Evolutionary conservation across 208 protist species (phyloP).

Genomic region (Porcisia deanei): DNA sequence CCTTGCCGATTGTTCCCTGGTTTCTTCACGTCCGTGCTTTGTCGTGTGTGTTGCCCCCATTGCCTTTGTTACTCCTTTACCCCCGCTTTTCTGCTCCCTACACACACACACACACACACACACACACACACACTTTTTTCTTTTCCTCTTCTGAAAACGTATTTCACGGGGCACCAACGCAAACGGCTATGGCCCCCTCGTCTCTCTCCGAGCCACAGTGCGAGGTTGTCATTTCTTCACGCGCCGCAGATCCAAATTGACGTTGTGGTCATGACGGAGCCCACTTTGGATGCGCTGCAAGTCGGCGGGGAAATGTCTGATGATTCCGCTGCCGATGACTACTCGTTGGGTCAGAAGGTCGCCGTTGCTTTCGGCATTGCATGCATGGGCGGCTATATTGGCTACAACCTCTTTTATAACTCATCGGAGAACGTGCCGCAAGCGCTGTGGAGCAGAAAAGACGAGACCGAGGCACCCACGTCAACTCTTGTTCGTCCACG

Average conservation of each 20-base stretch:
- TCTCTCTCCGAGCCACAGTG: neutral
- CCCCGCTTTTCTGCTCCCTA: too few relatives aligned
- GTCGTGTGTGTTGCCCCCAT: too few relatives aligned
- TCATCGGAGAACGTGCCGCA: slow-evolving; percentile 35
- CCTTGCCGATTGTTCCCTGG: too few relatives aligned
- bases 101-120: too few relatives aligned
- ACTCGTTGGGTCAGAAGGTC: slow-evolving; percentile 10
- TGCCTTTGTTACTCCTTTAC: too few relatives aligned
- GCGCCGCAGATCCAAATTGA: neutral
- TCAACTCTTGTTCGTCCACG: neutral
- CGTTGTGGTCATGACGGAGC: neutral
- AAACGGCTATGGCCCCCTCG: neutral
- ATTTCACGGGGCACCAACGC: neutral
- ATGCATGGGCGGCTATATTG: slow-evolving; percentile 42
- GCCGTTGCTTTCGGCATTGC: slow-evolving; percentile 44
- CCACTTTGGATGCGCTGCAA: neutral
- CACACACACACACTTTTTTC: neutral
- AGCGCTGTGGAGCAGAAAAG: slow-evolving; percentile 32
- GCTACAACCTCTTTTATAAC: slow-evolving; percentile 39
- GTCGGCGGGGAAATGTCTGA: neutral
- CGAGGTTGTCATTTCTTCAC: neutral
- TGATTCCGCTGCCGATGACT: neutral
- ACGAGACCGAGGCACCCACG: neutral
- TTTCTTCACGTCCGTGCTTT: too few relatives aligned
- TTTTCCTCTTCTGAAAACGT: neutral